These are phyloP conservation scores for Rugosomyces carneus DNA, from an alignment of 1,284 basidiomycete species.

Conservation along the genomic window DNA sequence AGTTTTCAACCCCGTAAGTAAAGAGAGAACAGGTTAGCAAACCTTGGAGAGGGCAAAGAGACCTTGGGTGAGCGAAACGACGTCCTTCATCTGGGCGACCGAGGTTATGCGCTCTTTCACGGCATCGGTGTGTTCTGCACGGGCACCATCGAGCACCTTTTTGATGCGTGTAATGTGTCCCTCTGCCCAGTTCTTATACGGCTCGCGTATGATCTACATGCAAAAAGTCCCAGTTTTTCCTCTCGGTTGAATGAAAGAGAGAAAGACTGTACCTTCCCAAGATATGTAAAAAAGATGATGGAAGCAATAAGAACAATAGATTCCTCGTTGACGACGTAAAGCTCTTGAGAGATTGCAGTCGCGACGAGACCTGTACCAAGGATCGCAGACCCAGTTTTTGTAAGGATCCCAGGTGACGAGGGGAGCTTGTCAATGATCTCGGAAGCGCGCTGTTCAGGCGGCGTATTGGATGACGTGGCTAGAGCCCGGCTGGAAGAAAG, in stretches of 20 bases:
- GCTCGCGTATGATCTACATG: constrained; percentile 61
- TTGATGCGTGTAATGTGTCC: constrained; percentile 82
- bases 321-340: constrained; percentile 98
- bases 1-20: too few species aligned
- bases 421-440: constrained; percentile 92
- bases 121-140: constrained; percentile 87
- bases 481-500: constrained; percentile 56
- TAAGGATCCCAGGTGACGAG: constrained; percentile 82
- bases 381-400: constrained; percentile 91
- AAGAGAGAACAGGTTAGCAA: constrained; percentile 15
- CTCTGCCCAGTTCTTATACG: constrained; percentile 93
- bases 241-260: too few species aligned
- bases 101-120: constrained; percentile 90
- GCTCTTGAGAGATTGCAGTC: constrained; percentile 93
- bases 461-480: constrained; percentile 52
- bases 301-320: constrained; percentile 80
- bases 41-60: constrained; percentile 94
- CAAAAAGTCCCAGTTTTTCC: not conserved
- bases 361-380: constrained; percentile 89
- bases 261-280: constrained; percentile 69
- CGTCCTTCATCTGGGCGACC: constrained; percentile 92
- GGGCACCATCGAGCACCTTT: constrained; percentile 77
- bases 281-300: constrained; percentile 81
- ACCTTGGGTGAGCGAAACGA: constrained; percentile 83
- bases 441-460: constrained; percentile 87